A percentile compares a stretch with the other conserved stretches of the same genome.
These are phyloP conservation scores for Primulina huaijiensis DNA, from an alignment of 257 asterid genomes.

Conservation along the genomic window DNA sequence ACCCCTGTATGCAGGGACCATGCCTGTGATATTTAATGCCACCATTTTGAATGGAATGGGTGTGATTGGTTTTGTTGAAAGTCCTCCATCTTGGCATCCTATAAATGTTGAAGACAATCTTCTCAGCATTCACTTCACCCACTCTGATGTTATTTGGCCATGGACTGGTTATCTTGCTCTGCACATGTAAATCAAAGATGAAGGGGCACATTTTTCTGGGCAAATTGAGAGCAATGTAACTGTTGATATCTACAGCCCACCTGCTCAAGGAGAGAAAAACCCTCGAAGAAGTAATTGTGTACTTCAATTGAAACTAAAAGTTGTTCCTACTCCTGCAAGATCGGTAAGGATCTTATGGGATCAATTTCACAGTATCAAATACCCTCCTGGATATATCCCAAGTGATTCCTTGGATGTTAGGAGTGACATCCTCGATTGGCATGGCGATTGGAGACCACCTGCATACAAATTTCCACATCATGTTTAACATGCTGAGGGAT, in stretches of 20 bases:
- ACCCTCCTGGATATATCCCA: constrained; percentile 98
- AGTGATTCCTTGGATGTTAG: constrained; percentile 97
- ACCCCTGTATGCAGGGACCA: constrained; percentile 94
- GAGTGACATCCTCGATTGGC: constrained; percentile 98
- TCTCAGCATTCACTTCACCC: constrained; percentile 79
- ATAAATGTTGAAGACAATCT: constrained; percentile 79
- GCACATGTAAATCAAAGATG: constrained; percentile 96
- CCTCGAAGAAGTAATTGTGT: constrained; percentile 68
- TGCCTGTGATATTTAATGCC: constrained; percentile 91
- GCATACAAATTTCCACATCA: constrained; percentile 92
- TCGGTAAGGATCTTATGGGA: constrained; percentile 87
- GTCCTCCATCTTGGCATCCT: constrained; percentile 91
- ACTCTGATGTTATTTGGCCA: constrained; percentile 95
- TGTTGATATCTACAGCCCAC: constrained; percentile 74
- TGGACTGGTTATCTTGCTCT: constrained; percentile 97
- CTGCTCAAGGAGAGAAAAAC: constrained; percentile 56
- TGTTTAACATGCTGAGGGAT: constrained; percentile 92
- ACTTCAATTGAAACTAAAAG: constrained; percentile 73
- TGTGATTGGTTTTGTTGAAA: constrained; percentile 75
- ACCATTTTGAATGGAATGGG: constrained; percentile 98
- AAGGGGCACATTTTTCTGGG: constrained; percentile 84
- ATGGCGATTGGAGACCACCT: constrained; percentile 73
- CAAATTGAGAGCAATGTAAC: constrained; percentile 88
- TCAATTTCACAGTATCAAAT: constrained; percentile 92
- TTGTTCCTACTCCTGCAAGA: constrained; percentile 88